phyloP scores from a whole-genome alignment of 2,329 filamentous ascomycete species.

The Chaetomium globosum region DNA sequence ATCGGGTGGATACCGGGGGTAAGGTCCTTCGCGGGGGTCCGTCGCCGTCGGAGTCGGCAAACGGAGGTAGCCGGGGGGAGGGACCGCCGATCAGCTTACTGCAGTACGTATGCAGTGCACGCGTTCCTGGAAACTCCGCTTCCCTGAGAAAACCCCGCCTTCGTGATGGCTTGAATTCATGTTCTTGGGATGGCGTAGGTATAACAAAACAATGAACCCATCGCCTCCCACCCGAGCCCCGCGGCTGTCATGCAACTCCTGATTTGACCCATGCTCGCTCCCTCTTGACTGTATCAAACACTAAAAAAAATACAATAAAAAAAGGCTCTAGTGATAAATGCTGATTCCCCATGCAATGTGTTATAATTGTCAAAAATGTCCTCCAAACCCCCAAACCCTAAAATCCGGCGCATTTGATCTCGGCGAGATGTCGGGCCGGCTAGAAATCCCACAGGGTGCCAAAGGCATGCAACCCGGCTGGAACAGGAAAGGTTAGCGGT shows the following conservation, averaged over 20 bases:
- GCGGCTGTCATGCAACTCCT: constrained; percentile 12
- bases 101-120: background rate
- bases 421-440: constrained; percentile 23
- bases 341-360: constrained; percentile 14
- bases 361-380: background rate
- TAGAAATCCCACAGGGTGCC: constrained; percentile 48
- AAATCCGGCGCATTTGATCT: background rate
- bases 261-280: constrained; percentile 3
- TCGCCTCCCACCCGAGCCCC: background rate
- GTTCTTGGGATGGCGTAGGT: background rate
- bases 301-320: background rate
- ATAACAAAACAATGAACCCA: background rate
- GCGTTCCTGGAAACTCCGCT: background rate
- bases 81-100: background rate
- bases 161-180: background rate
- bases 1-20: background rate
- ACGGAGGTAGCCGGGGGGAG: background rate
- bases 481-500: constrained; percentile 18
- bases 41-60: background rate
- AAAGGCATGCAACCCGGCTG: constrained; percentile 45
- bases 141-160: too few species aligned
- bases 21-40: too few species aligned
- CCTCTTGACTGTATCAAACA: constrained; percentile 2
- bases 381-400: background rate
- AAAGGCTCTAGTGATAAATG: constrained; percentile 7